Evolutionary conservation across 2,329 filamentous ascomycete species (phyloP).

Genomic region (Pleoardoris graminearum): DNA sequence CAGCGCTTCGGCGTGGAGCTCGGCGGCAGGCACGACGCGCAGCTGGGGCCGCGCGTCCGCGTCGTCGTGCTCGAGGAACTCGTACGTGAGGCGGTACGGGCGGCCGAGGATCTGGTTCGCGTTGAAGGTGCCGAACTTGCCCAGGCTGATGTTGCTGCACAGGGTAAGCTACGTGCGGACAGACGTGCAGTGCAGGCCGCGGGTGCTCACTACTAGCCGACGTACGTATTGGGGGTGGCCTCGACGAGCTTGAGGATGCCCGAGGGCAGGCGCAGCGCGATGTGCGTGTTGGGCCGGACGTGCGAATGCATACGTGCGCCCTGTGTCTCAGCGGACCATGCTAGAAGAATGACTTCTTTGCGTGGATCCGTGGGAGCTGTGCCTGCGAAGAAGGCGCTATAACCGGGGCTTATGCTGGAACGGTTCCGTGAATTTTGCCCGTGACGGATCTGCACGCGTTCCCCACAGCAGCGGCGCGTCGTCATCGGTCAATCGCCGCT

Average conservation of each 20-base stretch:
- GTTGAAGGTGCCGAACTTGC: conserved; percentile 90
- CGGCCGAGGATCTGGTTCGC: conserved; percentile 89
- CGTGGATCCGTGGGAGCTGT: too few relatives aligned
- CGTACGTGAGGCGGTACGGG: conserved; percentile 89
- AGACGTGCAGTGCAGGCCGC: conserved; percentile 14
- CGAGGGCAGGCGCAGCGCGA: conserved; percentile 62
- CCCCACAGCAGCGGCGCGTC: conserved; percentile 5
- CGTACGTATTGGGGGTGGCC: conserved; percentile 67
- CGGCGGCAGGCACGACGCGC: conserved; percentile 76
- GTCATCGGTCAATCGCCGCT: conserved; percentile 14
- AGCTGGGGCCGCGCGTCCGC: conserved; percentile 69
- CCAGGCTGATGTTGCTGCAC: conserved; percentile 77
- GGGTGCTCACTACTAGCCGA: conserved; percentile 46
- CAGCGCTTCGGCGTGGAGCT: conserved; percentile 78
- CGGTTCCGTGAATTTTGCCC: too few relatives aligned
- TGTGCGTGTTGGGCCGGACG: conserved; percentile 56
- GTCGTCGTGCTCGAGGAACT: conserved; percentile 72
- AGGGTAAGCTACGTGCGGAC: conserved; percentile 7
- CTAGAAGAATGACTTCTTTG: too few relatives aligned
- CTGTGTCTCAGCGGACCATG: too few relatives aligned
- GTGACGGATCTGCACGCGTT: conserved; percentile 4
- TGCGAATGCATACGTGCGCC: conserved; percentile 48
- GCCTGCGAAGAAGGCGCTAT: too few relatives aligned
- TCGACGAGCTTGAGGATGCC: conserved; percentile 62
- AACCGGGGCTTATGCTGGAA: too few relatives aligned